Evolutionary conservation across 1,284 basidiomycete genomes (phyloP), one percentile per base, ranked within the genome.

Genomic region (Sanguinoderma infundibulare): DNA sequence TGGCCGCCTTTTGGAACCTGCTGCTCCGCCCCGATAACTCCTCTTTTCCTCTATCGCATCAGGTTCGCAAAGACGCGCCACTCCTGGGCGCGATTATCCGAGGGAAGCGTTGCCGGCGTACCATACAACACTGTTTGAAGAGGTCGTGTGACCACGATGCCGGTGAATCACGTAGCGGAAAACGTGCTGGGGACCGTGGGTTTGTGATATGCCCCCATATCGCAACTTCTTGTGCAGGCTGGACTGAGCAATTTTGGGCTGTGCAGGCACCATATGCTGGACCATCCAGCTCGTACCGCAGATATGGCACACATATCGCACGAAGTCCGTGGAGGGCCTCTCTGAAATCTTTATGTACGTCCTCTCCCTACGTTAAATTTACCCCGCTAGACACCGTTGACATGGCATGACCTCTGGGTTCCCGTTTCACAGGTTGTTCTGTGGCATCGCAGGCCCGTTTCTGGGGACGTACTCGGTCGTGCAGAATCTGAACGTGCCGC

Each of bases 221-320:
- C n/a, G 20, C 10, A 30, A 8, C 6, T 10, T 28, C 10, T 26
- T 6, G 22, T 32, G 10, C 17, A 17, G 22, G 34, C 20, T 15
- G 26, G 17, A 12, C 15, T 17, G 9, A 44, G 2, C 17, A n/a
- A 34, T n/a, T n/a, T 8, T 22, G 5, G 17, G 32, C 7, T 17
- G 7, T 36, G 17, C 47, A 87, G 87, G 87, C 14, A 85, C 88
- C 0, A 74, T 91, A 12, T 85, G 83, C 57, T 91, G 89, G 89
- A 85, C 83, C 0, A 77, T 83, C 6, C 88, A 92, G 71, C 78
- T 94, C 22, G 72, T 93, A 10, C 92, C 92, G 9, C 92, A 94
- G 69, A 83, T 89, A 26, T 86, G 85, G 82, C 93, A 94, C 72
- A 90, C 83, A 66, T 89, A 84, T 74, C 82, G 86, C 20, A 78